Conservation (phyloP, 805 yeast species). For the Metschnikowia anglica region DNA sequence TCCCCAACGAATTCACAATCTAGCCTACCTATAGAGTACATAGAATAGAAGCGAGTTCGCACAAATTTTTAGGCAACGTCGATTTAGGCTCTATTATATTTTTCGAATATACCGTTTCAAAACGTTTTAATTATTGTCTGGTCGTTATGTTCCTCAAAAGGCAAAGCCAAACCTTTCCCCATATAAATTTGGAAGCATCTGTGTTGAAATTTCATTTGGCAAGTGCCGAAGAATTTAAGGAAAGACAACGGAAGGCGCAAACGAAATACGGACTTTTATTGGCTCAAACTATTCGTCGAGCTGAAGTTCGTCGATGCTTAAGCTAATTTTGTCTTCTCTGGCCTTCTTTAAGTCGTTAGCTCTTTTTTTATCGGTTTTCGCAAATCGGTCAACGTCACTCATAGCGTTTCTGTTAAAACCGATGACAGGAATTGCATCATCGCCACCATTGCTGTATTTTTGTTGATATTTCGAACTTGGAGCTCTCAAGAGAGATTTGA, state of each 20-base stretch:
- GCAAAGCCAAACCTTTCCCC: too few relatives aligned
- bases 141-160: too few relatives aligned
- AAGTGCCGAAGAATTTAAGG: too few relatives aligned
- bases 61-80: too few relatives aligned
- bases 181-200: too few relatives aligned
- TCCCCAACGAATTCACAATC: neutral
- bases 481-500: conserved; percentile 38
- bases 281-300: conserved; percentile 12
- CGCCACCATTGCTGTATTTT: conserved; percentile 15
- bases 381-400: conserved; percentile 19
- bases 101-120: too few relatives aligned
- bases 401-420: conserved; percentile 17
- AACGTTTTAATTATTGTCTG: too few relatives aligned
- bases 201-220: too few relatives aligned
- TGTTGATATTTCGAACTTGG: conserved; percentile 26
- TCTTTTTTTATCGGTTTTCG: conserved; percentile 32
- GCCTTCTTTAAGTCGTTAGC: conserved; percentile 39
- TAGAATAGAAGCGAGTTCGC: conserved; percentile 6
- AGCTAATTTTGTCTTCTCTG: conserved; percentile 34
- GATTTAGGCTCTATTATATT: too few relatives aligned
- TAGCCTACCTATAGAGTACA: conserved; percentile 7
- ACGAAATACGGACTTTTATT: too few relatives aligned
- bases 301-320: conserved; percentile 32
- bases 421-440: conserved; percentile 1
- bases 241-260: too few relatives aligned